Evolutionary conservation across 108 stramenopile genomes (phyloP), one percentile per base, ranked within the genome.

Genomic region (Nannochloropsis oceanica): DNA sequence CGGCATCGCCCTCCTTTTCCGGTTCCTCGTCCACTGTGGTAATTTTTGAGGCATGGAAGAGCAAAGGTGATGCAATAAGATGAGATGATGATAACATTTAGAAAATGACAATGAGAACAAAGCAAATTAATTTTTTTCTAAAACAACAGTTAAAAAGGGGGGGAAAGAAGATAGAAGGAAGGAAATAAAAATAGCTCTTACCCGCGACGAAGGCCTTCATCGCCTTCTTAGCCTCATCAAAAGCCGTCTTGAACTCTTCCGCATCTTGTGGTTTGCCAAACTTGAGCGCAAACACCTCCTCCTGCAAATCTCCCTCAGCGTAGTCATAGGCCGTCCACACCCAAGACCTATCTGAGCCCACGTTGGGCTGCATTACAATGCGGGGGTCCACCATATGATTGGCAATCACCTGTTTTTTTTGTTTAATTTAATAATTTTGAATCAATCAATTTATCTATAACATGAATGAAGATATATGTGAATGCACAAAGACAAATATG

Each of bases 281-380:
- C 81, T 96, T 91, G 85, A 98, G 85, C 24, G 97, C 97, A 88
- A 99, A 99, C 82, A 96, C 95, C 20, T 95, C 96, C 91, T 98
- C 97, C 83, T 91, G 92, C 44, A 97, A 89, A 82, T 92, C 88
- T 27, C 96, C 97, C 24, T 97, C 96, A 5, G 96, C 90, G 91
- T 97, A 99, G 90, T 99, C 99, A 88, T 92, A 97, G 80, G 97
- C 97, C 50, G 92, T 94, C 96, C 97, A 99, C 27, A 99, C 97
- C 97, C 97, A 98, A 13, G 95, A 94, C 79, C 97, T 90, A 87
- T 99, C 99, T 27, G 85, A 89, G 27, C 96, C 96, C 0, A 92
- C 96, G 90, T 99, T 98, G 81, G 99, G 95, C 90, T 95, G 94
- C 80, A 99, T 88, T 82, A 92, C 92, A 89, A 98, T 97, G 34